These are phyloP conservation scores for Zopfochytrium polystomum DNA, from an alignment of 371 early-diverging fungal genomes.

Conservation along the genomic window DNA sequence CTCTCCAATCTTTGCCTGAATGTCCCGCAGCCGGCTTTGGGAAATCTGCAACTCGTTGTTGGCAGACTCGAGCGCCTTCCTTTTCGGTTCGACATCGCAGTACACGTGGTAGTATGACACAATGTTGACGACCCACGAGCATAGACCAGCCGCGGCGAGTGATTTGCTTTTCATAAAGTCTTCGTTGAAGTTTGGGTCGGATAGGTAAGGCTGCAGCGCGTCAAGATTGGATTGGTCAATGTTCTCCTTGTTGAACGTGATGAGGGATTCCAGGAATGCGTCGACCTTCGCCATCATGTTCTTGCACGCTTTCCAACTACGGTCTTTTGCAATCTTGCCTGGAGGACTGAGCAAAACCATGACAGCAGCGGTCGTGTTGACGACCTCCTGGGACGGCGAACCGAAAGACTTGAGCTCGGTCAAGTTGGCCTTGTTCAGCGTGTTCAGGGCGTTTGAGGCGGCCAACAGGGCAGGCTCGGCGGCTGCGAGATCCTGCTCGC, in stretches of 20 bases:
- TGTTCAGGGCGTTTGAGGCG: constrained; percentile 55
- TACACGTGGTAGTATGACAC: constrained; percentile 58
- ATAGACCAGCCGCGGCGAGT: constrained; percentile 60
- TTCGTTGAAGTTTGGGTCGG: constrained; percentile 60
- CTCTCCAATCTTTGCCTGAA: constrained; percentile 58
- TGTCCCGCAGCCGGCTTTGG: constrained; percentile 52
- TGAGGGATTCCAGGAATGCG: constrained; percentile 54
- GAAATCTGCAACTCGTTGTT: constrained; percentile 53
- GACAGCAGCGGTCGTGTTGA: constrained; percentile 54
- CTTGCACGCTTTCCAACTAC: constrained; percentile 62
- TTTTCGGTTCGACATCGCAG: constrained; percentile 63
- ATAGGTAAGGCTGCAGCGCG: constrained; percentile 55
- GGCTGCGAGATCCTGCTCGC: constrained; percentile 54
- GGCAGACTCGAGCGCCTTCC: constrained; percentile 54
- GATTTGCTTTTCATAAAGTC: constrained; percentile 61
- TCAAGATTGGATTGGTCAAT: constrained; percentile 58
- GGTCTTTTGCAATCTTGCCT: constrained; percentile 62
- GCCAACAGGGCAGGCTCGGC: constrained; percentile 66
- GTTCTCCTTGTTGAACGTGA: constrained; percentile 61
- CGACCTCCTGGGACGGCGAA: constrained; percentile 59
- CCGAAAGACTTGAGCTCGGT: constrained; percentile 65
- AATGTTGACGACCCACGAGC: constrained; percentile 63
- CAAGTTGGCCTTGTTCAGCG: constrained; percentile 64
- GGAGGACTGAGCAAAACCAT: constrained; percentile 60
- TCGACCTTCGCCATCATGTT: constrained; percentile 71